These are phyloP conservation scores for Daphne laureola DNA, from an alignment of 441 rosid genomes.

Conservation along the genomic window DNA sequence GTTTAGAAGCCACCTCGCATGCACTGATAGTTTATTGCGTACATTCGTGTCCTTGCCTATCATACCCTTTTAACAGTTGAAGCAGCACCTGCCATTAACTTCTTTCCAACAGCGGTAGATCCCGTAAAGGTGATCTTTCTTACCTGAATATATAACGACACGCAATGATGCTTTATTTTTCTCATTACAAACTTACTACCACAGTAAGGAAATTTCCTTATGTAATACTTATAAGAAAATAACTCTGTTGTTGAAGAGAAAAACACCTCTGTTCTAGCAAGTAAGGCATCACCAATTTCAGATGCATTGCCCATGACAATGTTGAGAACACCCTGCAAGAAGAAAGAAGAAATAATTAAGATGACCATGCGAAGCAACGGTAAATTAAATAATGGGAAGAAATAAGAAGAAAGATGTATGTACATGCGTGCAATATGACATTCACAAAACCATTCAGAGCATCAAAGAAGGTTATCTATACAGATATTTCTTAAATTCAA, in stretches of 20 bases:
- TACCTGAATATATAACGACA: slow-evolving; percentile 45
- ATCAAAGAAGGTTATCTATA: no score
- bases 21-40: not conserved
- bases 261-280: slow-evolving; percentile 70
- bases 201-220: slow-evolving; percentile 10
- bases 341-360: slow-evolving; percentile 17
- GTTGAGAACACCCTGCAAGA: slow-evolving; percentile 72
- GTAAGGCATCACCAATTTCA: slow-evolving; percentile 86
- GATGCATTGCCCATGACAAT: slow-evolving; percentile 92
- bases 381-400: not conserved
- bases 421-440: no score
- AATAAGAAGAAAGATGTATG: not conserved
- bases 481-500: no score
- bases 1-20: no score
- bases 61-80: slow-evolving; percentile 85
- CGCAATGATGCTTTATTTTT: slow-evolving; percentile 12
- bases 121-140: slow-evolving; percentile 96
- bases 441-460: no score
- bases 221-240: slow-evolving; percentile 11
- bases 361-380: slow-evolving; percentile 10
- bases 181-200: slow-evolving; percentile 5
- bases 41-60: slow-evolving; percentile 10
- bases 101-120: slow-evolving; percentile 96
- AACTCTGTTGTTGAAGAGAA: slow-evolving; percentile 6
- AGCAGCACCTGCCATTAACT: slow-evolving; percentile 95